Base-by-base conservation (phyloP, 108 stramenopile species). In the Cylindrotheca fusiformis region DNA sequence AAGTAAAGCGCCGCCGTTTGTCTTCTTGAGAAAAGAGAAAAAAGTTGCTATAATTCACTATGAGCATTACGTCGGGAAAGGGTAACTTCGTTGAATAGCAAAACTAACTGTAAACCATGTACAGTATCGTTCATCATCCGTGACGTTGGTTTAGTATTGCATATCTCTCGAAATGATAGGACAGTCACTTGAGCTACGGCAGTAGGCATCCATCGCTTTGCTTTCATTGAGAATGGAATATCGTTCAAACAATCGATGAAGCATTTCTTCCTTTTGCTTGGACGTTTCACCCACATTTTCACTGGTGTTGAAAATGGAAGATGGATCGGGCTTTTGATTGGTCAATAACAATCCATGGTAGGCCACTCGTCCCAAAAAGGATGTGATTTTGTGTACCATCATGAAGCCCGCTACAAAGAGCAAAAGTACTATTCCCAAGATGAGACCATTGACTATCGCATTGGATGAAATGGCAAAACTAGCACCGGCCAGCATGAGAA, bases 281-380 rank as follows among this genome's bases (percentile, higher is more conserved):
- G 36, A 41, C 36, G 6, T 14, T 41, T 41, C 36, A 10, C 10
- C 10, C 14, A 10, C 14, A 14, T 41, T 14, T 14, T 6, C 36
- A n/a, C n/a, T 52, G 52, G 23, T 52, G 50, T 51, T 51, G 29
- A 26, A 8, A 56, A 21, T 10, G 18, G 1, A 0, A 3, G 25
- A 26, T 17, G n/a, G 41, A 19, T 23, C 41, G 14, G 58, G 60
- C 27, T 62, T 28, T 29, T 48, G 22, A 23, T 48, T 45, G 44
- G 46, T 62, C 18, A 62, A n/a, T 17, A 62, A 29, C 10, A 62
- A 29, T 4, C 60, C 60, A 28, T 62, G 60, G 31, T 62, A 62
- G 20, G 60, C 48, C 25, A 50, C 60, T 1, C 60, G 47, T 17
- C 60, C 60, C 44, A 49, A 30, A 28, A 27, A 62, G 23, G 44